phyloP scores from a whole-genome alignment of 2,329 filamentous ascomycete species.

The Aspergillus chevalieri region DNA sequence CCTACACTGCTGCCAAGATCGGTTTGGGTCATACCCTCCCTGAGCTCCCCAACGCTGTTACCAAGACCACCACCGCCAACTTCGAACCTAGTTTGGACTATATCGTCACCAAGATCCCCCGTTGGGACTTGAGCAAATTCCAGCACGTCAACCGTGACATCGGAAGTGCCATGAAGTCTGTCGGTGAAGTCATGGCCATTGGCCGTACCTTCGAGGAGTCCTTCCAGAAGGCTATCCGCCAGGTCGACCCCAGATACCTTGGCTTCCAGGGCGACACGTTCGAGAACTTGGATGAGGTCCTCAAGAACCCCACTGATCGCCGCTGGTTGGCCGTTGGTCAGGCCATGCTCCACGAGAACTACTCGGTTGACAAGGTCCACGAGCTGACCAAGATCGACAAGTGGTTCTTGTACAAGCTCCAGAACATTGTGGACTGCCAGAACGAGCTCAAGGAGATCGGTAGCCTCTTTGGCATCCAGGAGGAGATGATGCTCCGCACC shows the following conservation, averaged over 20 bases:
- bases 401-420: constrained; percentile 97
- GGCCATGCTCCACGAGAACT: constrained; percentile 95
- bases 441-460: constrained; percentile 79
- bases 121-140: constrained; percentile 98
- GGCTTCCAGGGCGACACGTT: constrained; percentile 96
- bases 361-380: constrained; percentile 85
- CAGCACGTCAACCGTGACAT: constrained; percentile 98
- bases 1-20: constrained; percentile 97
- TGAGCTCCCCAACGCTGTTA: constrained; percentile 94
- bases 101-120: constrained; percentile 96
- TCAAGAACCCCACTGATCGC: constrained; percentile 89
- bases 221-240: constrained; percentile 96
- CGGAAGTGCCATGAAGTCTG: constrained; percentile 97
- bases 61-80: constrained; percentile 97
- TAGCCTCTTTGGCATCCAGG: constrained; percentile 75
- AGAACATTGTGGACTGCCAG: constrained; percentile 91
- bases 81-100: constrained; percentile 97
- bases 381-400: constrained; percentile 98
- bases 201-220: constrained; percentile 97
- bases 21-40: constrained; percentile 91
- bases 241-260: constrained; percentile 85
- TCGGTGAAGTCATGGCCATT: constrained; percentile 99
- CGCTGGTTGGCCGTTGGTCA: constrained; percentile 96
- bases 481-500: constrained; percentile 79
- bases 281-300: constrained; percentile 81